Evolutionary conservation across 176 grass and related monocot species (phyloP).

Genomic region (Oryza brachyantha): DNA sequence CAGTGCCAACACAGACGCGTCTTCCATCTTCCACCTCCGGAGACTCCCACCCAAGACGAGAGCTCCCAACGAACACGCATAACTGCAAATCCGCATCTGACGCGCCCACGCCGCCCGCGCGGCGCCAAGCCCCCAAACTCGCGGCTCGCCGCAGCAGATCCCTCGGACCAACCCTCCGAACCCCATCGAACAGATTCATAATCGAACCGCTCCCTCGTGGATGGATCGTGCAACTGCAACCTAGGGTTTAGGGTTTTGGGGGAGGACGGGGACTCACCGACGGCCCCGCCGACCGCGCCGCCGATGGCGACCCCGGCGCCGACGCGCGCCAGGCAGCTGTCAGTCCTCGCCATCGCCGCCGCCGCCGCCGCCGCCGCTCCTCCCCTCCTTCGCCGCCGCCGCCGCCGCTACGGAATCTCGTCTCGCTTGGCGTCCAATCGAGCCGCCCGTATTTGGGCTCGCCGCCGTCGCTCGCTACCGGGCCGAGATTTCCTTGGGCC

Average conservation of each 20-base stretch:
- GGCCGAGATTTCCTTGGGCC: neutral
- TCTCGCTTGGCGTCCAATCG: neutral
- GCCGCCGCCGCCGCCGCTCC: too few species aligned
- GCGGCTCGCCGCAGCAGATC: neutral
- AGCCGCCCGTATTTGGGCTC: constrained; percentile 30
- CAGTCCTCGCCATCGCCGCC: constrained; percentile 45
- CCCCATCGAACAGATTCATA: too few species aligned
- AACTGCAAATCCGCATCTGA: neutral
- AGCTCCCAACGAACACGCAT: neutral
- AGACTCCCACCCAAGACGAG: neutral
- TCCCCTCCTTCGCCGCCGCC: neutral
- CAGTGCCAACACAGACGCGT: neutral
- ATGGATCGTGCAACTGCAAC: neutral
- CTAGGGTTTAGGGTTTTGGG: constrained; percentile 55
- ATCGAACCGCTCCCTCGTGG: neutral
- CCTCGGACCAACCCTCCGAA: neutral
- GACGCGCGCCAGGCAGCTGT: constrained; percentile 72
- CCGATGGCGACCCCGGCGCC: constrained; percentile 71
- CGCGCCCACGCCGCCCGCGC: neutral
- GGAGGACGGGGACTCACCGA: constrained; percentile 43
- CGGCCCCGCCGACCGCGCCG: constrained; percentile 75
- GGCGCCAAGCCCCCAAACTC: neutral
- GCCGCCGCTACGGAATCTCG: neutral
- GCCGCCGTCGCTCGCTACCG: neutral
- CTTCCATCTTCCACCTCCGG: neutral